Conservation (phyloP, 83 land plant genomes). For the Thuja plicata region DNA sequence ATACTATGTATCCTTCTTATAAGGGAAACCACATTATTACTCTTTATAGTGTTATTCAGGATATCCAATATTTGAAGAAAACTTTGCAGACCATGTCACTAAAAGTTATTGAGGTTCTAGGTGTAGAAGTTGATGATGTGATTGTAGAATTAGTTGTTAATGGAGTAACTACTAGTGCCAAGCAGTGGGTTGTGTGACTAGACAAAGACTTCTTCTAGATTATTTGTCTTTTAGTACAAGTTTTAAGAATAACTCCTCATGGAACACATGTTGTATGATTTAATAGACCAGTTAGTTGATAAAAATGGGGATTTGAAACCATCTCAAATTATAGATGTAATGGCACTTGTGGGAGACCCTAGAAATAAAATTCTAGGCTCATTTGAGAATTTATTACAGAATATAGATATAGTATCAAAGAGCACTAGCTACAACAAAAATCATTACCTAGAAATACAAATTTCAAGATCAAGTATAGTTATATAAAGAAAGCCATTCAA, state of each 20-base stretch:
- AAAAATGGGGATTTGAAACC: slow-evolving; percentile 69
- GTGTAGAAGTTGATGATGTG: slow-evolving; percentile 98
- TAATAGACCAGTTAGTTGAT: slow-evolving; percentile 80
- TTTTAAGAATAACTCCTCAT: slow-evolving; percentile 70
- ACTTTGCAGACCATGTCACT: slow-evolving; percentile 84
- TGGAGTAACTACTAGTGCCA: slow-evolving; percentile 68
- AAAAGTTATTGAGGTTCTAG: slow-evolving; percentile 90
- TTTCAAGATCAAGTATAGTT: too few species aligned
- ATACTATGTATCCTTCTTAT: slow-evolving; percentile 68
- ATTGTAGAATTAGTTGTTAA: slow-evolving; percentile 80
- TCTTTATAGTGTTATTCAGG: slow-evolving; percentile 88
- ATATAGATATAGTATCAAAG: too few species aligned
- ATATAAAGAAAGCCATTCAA: too few species aligned
- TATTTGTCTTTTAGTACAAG: slow-evolving; percentile 76
- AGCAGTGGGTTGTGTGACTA: too few species aligned
- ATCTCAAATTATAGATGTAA: slow-evolving; percentile 78
- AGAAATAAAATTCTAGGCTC: slow-evolving; percentile 90
- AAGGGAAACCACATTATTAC: slow-evolving; percentile 84
- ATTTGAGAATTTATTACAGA: too few species aligned
- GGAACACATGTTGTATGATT: slow-evolving; percentile 70
- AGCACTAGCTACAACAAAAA: too few species aligned
- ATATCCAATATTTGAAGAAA: slow-evolving; percentile 77
- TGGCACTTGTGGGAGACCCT: slow-evolving; percentile 75
- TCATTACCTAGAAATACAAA: too few species aligned
- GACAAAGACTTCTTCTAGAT: slow-evolving; percentile 96